Conservation (phyloP, 495 filamentous ascomycete genomes). For the Patellaria atrata region DNA sequence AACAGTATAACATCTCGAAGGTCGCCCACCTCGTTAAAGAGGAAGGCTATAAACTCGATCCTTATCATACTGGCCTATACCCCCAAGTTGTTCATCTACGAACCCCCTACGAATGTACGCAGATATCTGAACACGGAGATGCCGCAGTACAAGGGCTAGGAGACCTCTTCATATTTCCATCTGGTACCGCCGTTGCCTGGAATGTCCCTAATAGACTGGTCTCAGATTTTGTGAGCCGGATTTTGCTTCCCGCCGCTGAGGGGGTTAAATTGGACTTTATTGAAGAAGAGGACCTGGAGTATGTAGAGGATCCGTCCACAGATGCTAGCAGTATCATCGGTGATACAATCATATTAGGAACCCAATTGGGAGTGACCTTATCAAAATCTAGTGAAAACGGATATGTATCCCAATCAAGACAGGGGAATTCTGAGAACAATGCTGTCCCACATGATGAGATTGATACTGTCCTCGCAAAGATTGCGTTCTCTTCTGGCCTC, state of each 20-base stretch:
- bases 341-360: slow-evolving; percentile 81
- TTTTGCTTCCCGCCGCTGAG: slow-evolving; percentile 59
- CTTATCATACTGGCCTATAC: slow-evolving; percentile 44
- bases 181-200: slow-evolving; percentile 91
- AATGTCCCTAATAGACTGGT: slow-evolving; percentile 58
- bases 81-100: slow-evolving; percentile 55
- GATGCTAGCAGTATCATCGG: slow-evolving; percentile 71
- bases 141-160: slow-evolving; percentile 49
- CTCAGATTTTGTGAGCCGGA: slow-evolving; percentile 54
- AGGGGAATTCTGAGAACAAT: no score
- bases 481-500: slow-evolving; percentile 92
- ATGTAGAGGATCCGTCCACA: slow-evolving; percentile 55
- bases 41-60: slow-evolving; percentile 53
- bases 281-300: slow-evolving; percentile 87
- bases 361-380: slow-evolving; percentile 37
- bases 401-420: no score
- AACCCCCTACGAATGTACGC: slow-evolving; percentile 42
- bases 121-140: slow-evolving; percentile 16
- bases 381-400: no score
- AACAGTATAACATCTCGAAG: slow-evolving; percentile 66
- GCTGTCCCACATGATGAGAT: slow-evolving; percentile 30
- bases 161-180: slow-evolving; percentile 94
- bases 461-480: slow-evolving; percentile 77
- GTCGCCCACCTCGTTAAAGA: slow-evolving; percentile 55
- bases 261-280: slow-evolving; percentile 51